These are phyloP conservation scores for Tripidium arundinaceum DNA, from an alignment of 202 grass and related monocot genomes.

Conservation along the genomic window DNA sequence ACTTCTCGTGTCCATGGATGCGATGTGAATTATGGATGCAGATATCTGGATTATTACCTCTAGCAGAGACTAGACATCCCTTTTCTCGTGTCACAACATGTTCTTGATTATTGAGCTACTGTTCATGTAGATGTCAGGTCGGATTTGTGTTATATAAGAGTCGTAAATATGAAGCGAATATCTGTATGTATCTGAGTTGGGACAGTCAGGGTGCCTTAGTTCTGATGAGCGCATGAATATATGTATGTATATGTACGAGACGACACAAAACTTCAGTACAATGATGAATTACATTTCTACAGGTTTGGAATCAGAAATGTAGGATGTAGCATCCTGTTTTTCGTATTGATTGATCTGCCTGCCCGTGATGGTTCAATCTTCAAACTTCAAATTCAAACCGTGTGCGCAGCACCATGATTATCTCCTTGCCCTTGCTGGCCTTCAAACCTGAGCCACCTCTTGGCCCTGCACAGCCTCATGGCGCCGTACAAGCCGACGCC, in stretches of 20 bases:
- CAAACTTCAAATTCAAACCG: background rate
- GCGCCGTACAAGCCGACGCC: slow-evolving; percentile 24
- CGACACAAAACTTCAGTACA: background rate
- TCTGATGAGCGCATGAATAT: background rate
- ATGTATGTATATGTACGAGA: background rate
- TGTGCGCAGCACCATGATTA: background rate
- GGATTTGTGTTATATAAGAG: background rate
- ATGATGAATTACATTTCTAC: background rate
- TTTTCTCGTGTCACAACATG: too few species aligned
- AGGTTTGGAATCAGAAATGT: background rate
- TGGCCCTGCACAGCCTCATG: slow-evolving; percentile 48
- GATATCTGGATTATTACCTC: too few species aligned
- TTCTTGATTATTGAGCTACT: too few species aligned
- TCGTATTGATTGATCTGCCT: too few species aligned
- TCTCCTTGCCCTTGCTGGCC: background rate
- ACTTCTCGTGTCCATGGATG: slow-evolving; percentile 1
- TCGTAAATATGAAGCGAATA: background rate
- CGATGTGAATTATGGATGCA: slow-evolving; percentile 27
- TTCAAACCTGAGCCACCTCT: slow-evolving; percentile 40
- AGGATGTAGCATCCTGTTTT: too few species aligned
- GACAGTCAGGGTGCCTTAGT: background rate
- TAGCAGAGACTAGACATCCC: too few species aligned
- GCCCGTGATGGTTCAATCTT: background rate
- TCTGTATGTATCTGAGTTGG: background rate
- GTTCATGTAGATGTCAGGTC: background rate